Evolutionary conservation across 2,329 filamentous ascomycete species (phyloP).

Genomic region (Microdochium bolleyi): DNA sequence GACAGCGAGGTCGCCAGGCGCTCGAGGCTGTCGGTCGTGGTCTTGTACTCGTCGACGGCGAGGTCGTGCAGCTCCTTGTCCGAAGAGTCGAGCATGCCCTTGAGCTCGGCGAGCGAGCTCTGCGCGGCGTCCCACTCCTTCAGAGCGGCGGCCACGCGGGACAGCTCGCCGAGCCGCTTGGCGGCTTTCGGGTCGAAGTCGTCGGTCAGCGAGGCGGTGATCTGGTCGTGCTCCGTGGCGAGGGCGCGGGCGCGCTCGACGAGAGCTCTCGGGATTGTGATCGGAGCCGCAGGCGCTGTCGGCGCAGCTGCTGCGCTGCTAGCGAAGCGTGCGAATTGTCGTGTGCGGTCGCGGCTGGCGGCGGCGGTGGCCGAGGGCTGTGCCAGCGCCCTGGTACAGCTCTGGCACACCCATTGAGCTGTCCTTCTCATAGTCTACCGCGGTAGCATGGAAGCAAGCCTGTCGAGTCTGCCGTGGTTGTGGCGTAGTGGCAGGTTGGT

Average conservation of each 20-base stretch:
- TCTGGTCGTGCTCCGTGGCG: slow-evolving; percentile 46
- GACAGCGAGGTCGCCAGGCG: slow-evolving; percentile 62
- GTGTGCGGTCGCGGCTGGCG: slow-evolving; percentile 1
- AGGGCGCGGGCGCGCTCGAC: slow-evolving; percentile 52
- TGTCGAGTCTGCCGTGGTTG: too few species aligned
- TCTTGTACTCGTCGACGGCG: slow-evolving; percentile 71
- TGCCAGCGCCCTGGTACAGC: slow-evolving; percentile 32
- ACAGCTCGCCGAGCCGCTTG: slow-evolving; percentile 54
- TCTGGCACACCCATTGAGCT: slow-evolving; percentile 44
- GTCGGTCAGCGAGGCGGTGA: slow-evolving; percentile 41
- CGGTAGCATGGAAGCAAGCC: background rate
- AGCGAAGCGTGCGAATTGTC: slow-evolving; percentile 28
- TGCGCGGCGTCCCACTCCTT: slow-evolving; percentile 49
- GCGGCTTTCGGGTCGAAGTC: slow-evolving; percentile 50
- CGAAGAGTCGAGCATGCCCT: slow-evolving; percentile 37
- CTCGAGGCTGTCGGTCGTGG: slow-evolving; percentile 54
- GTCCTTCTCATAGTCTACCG: slow-evolving; percentile 3
- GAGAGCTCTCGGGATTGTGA: slow-evolving; percentile 40
- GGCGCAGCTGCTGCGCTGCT: slow-evolving; percentile 27
- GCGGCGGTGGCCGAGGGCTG: slow-evolving; percentile 10
- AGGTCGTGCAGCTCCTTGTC: slow-evolving; percentile 69
- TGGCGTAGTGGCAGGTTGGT: too few species aligned
- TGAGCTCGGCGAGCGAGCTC: slow-evolving; percentile 45
- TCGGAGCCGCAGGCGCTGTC: slow-evolving; percentile 8
- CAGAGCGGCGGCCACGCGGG: slow-evolving; percentile 47